Conservation (phyloP, 2,329 filamentous ascomycete species). For the Aspergillus aculeatus region DNA sequence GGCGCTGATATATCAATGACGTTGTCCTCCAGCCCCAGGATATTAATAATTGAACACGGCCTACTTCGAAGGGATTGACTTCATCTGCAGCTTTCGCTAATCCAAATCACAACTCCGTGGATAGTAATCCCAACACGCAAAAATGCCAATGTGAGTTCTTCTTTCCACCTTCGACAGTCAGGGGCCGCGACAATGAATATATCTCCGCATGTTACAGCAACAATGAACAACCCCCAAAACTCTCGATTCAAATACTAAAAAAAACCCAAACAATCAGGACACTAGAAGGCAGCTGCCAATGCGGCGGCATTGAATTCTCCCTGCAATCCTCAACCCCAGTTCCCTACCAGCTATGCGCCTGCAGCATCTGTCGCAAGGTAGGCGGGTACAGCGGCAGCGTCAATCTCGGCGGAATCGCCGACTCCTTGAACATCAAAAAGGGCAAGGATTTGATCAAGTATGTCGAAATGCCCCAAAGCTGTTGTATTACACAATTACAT, state of each 20-base stretch:
- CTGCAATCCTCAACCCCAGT: slow-evolving; percentile 49
- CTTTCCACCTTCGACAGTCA: neutral
- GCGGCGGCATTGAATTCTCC: slow-evolving; percentile 48
- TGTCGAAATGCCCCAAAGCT: neutral
- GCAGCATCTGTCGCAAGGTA: slow-evolving; percentile 51
- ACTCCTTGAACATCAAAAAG: slow-evolving; percentile 43
- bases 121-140: neutral
- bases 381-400: slow-evolving; percentile 47
- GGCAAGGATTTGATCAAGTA: slow-evolving; percentile 48
- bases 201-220: neutral
- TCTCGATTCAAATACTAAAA: slow-evolving; percentile 10
- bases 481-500: neutral
- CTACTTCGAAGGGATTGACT: neutral
- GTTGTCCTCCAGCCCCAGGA: slow-evolving; percentile 3
- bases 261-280: slow-evolving; percentile 33
- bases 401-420: slow-evolving; percentile 48
- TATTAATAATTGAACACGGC: neutral
- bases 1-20: slow-evolving; percentile 9
- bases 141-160: slow-evolving; percentile 3
- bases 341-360: slow-evolving; percentile 51
- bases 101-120: neutral
- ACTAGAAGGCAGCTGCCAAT: slow-evolving; percentile 52
- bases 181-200: neutral
- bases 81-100: neutral
- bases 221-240: neutral